phyloP scores from a whole-genome alignment of 2,329 filamentous ascomycete species.

The Malbranchea zuffiana region DNA sequence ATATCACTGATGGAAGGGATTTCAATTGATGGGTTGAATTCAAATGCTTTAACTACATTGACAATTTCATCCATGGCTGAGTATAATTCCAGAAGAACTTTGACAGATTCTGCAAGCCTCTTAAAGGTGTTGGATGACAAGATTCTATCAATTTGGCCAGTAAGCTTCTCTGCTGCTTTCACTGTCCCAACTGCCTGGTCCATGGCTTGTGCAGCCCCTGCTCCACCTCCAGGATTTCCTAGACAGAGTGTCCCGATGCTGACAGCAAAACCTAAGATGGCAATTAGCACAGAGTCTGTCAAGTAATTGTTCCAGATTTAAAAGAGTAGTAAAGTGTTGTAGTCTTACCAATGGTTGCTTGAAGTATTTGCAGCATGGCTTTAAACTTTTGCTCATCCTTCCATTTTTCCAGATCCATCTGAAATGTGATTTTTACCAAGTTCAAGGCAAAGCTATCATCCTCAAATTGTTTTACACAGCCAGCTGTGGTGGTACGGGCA shows the following conservation, averaged over 20 bases:
- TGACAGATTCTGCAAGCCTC: background rate
- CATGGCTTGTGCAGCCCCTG: background rate
- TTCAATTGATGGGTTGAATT: too few species aligned
- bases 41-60: background rate
- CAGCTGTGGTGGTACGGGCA: background rate
- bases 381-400: conserved; percentile 3
- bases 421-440: background rate
- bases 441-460: background rate
- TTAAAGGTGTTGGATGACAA: background rate
- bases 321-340: background rate
- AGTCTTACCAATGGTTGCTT: conserved; percentile 1
- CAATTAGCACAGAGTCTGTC: too few species aligned
- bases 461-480: background rate
- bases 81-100: background rate
- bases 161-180: background rate
- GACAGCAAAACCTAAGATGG: conserved; percentile 3
- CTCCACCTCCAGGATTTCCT: background rate
- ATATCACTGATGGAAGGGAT: background rate
- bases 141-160: background rate
- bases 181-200: background rate
- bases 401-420: conserved; percentile 1
- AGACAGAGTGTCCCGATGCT: background rate
- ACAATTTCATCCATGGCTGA: background rate
- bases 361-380: background rate
- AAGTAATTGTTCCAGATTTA: too few species aligned